Conservation (phyloP, 352 stramenopile genomes). For the Blastocystis sp. region DNA sequence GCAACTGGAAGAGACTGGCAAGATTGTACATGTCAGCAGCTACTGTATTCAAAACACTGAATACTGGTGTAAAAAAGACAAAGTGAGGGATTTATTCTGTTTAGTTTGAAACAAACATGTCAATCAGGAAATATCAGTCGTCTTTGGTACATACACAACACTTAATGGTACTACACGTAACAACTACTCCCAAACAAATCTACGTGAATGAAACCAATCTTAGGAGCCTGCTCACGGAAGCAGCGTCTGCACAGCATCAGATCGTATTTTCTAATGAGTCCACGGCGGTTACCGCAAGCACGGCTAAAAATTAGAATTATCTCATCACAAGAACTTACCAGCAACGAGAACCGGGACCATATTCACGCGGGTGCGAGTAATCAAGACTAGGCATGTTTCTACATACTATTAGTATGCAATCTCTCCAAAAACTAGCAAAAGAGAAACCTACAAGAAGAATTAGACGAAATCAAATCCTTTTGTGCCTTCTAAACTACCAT, state of each 20-base stretch:
- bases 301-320: conserved; percentile 71
- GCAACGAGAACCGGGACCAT: conserved; percentile 69
- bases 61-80: neutral
- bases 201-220: conserved; percentile 84
- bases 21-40: neutral
- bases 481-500: conserved; percentile 1
- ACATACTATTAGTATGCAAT: neutral
- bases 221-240: conserved; percentile 87
- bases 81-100: neutral
- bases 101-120: conserved; percentile 18
- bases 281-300: conserved; percentile 83
- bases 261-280: conserved; percentile 91
- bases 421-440: neutral
- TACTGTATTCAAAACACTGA: conserved; percentile 13
- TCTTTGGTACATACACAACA: neutral
- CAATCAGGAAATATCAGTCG: conserved; percentile 21
- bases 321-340: conserved; percentile 34
- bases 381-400: conserved; percentile 68
- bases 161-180: conserved; percentile 50
- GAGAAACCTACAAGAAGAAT: neutral
- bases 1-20: conserved; percentile 1
- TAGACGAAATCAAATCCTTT: conserved; percentile 56
- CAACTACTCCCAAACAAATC: neutral
- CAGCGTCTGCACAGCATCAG: conserved; percentile 92
- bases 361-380: conserved; percentile 72